Percentiles rank a stretch among this genome's conserved stretches.
These are phyloP conservation scores for Tilletiaria anomala DNA, from an alignment of 1,284 basidiomycete genomes.

Conservation along the genomic window DNA sequence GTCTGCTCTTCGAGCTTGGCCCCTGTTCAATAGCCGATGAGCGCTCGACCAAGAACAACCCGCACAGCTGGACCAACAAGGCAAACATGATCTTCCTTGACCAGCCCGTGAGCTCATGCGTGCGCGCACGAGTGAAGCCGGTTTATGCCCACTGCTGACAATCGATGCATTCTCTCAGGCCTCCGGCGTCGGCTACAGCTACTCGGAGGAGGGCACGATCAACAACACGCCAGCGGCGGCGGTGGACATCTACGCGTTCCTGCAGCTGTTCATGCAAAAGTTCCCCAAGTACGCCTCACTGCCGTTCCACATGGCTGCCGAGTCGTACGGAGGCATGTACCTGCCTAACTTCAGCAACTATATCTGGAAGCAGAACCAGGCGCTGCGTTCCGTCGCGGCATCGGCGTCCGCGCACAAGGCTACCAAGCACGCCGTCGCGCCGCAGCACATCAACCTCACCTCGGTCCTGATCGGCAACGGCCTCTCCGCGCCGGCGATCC, in stretches of 20 bases:
- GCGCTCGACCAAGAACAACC: slow-evolving; percentile 56
- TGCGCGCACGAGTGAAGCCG: too few species aligned
- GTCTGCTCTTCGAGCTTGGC: slow-evolving; percentile 70
- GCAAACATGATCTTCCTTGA: slow-evolving; percentile 60
- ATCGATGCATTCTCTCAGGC: too few species aligned
- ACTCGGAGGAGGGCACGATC: slow-evolving; percentile 57
- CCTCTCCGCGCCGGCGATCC: slow-evolving; percentile 29
- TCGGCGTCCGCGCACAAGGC: not conserved
- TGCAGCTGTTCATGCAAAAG: slow-evolving; percentile 62
- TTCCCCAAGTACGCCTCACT: slow-evolving; percentile 34
- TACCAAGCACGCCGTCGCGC: too few species aligned
- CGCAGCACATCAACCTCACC: slow-evolving; percentile 28
- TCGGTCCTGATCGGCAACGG: slow-evolving; percentile 38
- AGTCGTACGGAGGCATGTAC: slow-evolving; percentile 53
- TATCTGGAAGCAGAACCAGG: slow-evolving; percentile 35
- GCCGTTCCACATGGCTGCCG: slow-evolving; percentile 43
- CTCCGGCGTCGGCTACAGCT: slow-evolving; percentile 73
- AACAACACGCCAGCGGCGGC: slow-evolving; percentile 59
- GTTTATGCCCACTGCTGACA: too few species aligned
- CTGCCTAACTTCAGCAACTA: slow-evolving; percentile 30
- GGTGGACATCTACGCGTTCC: slow-evolving; percentile 75
- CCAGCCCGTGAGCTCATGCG: too few species aligned
- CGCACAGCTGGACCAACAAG: slow-evolving; percentile 64
- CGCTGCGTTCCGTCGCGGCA: slow-evolving; percentile 6
- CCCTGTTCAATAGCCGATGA: slow-evolving; percentile 64